These are phyloP conservation scores for Colletotrichum salicis DNA, from an alignment of 2,329 filamentous ascomycete species.

Conservation along the genomic window DNA sequence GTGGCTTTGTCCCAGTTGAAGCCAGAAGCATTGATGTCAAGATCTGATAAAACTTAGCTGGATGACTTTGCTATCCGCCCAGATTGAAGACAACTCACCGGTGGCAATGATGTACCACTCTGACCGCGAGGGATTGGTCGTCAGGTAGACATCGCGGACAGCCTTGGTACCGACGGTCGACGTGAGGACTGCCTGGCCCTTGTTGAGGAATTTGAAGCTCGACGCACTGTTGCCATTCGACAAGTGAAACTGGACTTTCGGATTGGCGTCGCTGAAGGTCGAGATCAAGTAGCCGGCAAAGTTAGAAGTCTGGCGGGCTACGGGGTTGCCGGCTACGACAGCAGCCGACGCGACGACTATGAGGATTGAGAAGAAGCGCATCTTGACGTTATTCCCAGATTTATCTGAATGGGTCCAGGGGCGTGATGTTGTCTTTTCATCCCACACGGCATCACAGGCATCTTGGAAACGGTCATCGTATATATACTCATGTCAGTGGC, in stretches of 20 bases:
- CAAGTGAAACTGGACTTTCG: slow-evolving; percentile 47
- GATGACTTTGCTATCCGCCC: background rate
- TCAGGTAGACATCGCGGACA: slow-evolving; percentile 48
- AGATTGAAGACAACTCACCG: slow-evolving; percentile 37
- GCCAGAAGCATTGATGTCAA: slow-evolving; percentile 47
- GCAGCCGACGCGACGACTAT: no score
- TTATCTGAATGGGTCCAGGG: no score
- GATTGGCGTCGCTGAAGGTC: slow-evolving; percentile 47
- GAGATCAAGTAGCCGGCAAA: slow-evolving; percentile 49
- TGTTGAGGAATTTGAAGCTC: slow-evolving; percentile 46
- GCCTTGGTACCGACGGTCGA: slow-evolving; percentile 48
- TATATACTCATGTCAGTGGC: background rate
- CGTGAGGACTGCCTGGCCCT: slow-evolving; percentile 44
- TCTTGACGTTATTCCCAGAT: no score
- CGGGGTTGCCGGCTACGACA: no score
- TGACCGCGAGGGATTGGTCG: slow-evolving; percentile 46
- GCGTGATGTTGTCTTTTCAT: background rate
- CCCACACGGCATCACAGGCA: background rate
- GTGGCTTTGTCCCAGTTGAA: slow-evolving; percentile 51
- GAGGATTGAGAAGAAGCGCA: no score
- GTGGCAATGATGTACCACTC: slow-evolving; percentile 50
- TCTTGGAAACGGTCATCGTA: background rate
- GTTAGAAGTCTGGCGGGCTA: no score
- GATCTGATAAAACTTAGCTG: slow-evolving; percentile 38
- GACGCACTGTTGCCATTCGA: slow-evolving; percentile 46